Evolutionary conservation across 257 asterid species (phyloP), one percentile per base, ranked within the genome.

Genomic region (Penstemon eatonii): DNA sequence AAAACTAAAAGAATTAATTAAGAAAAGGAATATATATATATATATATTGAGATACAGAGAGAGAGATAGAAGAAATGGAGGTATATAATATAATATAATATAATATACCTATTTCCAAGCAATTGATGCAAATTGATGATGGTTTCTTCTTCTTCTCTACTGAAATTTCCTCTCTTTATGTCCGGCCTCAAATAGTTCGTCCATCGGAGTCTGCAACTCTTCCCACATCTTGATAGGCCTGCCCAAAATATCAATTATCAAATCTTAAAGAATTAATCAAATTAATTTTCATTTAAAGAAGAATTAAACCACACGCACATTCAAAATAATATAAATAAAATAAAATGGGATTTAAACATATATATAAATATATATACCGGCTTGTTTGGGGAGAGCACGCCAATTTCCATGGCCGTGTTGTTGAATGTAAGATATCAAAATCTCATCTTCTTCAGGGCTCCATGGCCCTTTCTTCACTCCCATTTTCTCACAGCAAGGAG

Each of bases 181-280:
- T 84, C 92, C 0, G 92, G 87, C 73, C 78, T 79, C 65, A 86
- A 41, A 73, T 86, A 86, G 64, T 86, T 84, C 4, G 74, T 80
- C 92, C 92, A 86, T 11, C 92, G 60, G 1, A 86, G 79, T 58
- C 92, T 78, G 78, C 92, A 86, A 65, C 92, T 86, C 78, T 86
- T 86, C 56, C 92, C 92, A 67, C 92, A 86, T 65, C 92, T 78
- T 85, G 74, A 63, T 47, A 86, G 70, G 5, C 92, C 92, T 86
- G 43, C 5, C 18, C 18, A 15, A 15, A 67, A 11, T 55, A 60
- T 44, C 1, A 41, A 4, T 10, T 15, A 15, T 15, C 18, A 15
- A 15, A 0, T 15, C 18, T 15, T 0, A 15, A 15, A 15, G 0
- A 15, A 15, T 15, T 15, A 15, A 15, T 15, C 18, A 15, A 15